These are phyloP conservation scores for Omphalea diandra DNA, from an alignment of 441 rosid genomes.

Conservation along the genomic window DNA sequence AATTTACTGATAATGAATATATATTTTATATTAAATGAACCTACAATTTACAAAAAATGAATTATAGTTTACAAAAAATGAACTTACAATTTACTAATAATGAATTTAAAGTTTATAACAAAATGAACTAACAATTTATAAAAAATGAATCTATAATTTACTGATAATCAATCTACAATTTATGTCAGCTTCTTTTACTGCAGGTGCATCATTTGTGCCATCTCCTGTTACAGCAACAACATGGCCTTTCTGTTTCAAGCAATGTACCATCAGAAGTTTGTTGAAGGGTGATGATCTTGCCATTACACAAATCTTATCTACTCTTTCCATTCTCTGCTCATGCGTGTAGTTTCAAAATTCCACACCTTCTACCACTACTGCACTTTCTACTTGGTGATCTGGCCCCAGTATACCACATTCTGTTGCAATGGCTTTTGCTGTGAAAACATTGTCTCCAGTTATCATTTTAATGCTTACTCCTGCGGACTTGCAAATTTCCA, in stretches of 20 bases:
- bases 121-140: too few relatives aligned
- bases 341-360: conserved; percentile 63
- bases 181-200: conserved; percentile 74
- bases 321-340: conserved; percentile 49
- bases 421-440: conserved; percentile 78
- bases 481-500: conserved; percentile 53
- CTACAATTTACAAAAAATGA: too few relatives aligned
- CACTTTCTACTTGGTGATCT: conserved; percentile 26
- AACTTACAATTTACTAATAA: too few relatives aligned
- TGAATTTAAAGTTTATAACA: too few relatives aligned
- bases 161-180: too few relatives aligned
- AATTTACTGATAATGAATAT: too few relatives aligned
- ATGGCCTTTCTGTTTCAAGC: conserved; percentile 64
- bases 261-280: conserved; percentile 79
- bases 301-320: conserved; percentile 66
- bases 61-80: too few relatives aligned
- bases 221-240: conserved; percentile 91
- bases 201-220: conserved; percentile 87
- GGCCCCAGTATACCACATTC: conserved; percentile 69
- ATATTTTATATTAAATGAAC: too few relatives aligned
- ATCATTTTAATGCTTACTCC: conserved; percentile 77
- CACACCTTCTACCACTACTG: conserved; percentile 57
- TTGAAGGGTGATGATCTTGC: conserved; percentile 81
- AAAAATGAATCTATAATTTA: too few relatives aligned
- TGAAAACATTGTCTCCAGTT: conserved; percentile 80